Evolutionary conservation across 345 rosid genomes (phyloP).

Genomic region (Citropsis articulata): DNA sequence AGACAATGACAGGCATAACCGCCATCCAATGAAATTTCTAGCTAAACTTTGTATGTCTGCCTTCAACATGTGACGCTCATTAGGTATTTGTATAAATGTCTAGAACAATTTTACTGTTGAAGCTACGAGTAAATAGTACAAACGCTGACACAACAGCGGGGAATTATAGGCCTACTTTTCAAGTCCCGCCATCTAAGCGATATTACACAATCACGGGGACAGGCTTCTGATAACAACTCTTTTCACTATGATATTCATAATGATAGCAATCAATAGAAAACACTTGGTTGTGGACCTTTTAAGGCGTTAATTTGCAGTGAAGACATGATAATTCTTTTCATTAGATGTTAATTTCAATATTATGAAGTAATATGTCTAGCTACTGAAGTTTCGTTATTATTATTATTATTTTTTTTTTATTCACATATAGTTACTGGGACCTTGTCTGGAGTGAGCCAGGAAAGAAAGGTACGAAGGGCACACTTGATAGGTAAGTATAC

Average conservation of each 20-base stretch:
- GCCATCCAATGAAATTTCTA: neutral
- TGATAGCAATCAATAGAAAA: neutral
- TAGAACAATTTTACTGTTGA: too few species aligned
- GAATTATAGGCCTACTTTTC: too few species aligned
- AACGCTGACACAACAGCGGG: neutral
- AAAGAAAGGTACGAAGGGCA: constrained; percentile 40
- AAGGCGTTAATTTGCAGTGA: neutral
- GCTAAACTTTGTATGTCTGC: neutral
- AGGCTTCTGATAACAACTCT: neutral
- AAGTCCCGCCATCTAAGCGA: too few species aligned
- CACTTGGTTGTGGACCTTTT: neutral
- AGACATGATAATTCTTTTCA: neutral
- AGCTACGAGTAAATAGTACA: too few species aligned
- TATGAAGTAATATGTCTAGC: neutral
- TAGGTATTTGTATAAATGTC: neutral
- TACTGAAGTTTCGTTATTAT: neutral
- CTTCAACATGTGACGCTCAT: neutral
- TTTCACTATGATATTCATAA: neutral
- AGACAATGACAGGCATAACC: too few species aligned
- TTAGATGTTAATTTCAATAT: too few species aligned
- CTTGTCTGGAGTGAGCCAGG: constrained; percentile 66
- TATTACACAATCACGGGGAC: too few species aligned
- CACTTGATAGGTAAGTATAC: constrained; percentile 40
- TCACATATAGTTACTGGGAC: constrained; percentile 64
- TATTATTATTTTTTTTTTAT: neutral